phyloP scores from a whole-genome alignment of 371 early-diverging fungal species.

The Globomyces sp. region DNA sequence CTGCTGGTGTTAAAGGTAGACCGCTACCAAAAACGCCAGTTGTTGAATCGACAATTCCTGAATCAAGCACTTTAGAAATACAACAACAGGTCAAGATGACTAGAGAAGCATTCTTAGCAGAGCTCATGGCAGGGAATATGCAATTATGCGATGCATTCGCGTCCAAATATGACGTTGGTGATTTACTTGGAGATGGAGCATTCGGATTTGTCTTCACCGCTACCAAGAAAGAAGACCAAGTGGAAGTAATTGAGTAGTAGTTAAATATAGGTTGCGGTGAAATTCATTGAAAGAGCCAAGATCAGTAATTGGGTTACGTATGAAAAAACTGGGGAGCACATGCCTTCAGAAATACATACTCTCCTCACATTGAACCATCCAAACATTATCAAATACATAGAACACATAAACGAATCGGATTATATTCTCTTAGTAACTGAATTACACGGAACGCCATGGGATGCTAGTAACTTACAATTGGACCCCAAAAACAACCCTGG shows the following conservation, averaged over 20 bases:
- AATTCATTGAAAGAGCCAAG: constrained; percentile 71
- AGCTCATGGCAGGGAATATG: constrained; percentile 27
- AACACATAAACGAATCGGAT: constrained; percentile 27
- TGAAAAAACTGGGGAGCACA: not conserved
- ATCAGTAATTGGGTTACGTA: constrained; percentile 55
- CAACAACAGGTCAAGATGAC: not conserved
- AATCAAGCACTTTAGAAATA: not conserved
- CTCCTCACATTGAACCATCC: constrained; percentile 48
- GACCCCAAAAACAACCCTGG: constrained; percentile 21
- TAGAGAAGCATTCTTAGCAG: not conserved
- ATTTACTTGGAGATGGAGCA: constrained; percentile 50
- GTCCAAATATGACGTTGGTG: constrained; percentile 31
- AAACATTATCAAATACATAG: constrained; percentile 48
- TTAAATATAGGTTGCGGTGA: constrained; percentile 64
- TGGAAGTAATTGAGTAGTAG: constrained; percentile 19
- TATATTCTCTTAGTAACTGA: constrained; percentile 39
- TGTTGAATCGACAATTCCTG: not conserved
- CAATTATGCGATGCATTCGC: constrained; percentile 15
- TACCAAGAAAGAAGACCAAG: constrained; percentile 20
- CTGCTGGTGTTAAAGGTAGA: not conserved
- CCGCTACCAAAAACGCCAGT: not conserved
- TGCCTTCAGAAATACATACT: constrained; percentile 33
- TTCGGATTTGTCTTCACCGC: constrained; percentile 51
- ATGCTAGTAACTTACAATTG: constrained; percentile 12
- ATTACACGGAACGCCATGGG: constrained; percentile 36